Percentiles rank a stretch among this genome's conserved stretches.
These are phyloP conservation scores for Glycine soja DNA, from an alignment of 306 rosid genomes.

Conservation along the genomic window DNA sequence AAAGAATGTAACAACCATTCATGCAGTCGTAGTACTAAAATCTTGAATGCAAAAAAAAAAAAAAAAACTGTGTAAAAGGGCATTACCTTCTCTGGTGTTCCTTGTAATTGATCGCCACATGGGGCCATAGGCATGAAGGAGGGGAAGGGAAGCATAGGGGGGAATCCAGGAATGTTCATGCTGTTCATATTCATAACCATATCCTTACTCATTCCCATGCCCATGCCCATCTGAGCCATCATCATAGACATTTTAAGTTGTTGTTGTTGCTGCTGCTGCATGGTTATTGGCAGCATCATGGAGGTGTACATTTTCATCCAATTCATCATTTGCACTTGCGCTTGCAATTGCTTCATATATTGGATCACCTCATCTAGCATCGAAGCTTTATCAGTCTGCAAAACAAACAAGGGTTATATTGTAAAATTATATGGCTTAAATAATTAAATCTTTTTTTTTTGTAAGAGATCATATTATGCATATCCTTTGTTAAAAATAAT, in stretches of 20 bases:
- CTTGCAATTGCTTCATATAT: conserved; percentile 76
- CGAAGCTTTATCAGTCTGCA: conserved; percentile 81
- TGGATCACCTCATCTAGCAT: conserved; percentile 87
- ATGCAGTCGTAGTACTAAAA: not conserved
- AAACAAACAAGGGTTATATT: not conserved
- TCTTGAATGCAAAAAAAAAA: conserved; percentile 5
- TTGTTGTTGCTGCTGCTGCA: conserved; percentile 47
- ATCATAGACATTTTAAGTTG: conserved; percentile 70
- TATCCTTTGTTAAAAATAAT: too few relatives aligned
- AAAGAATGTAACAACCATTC: not conserved
- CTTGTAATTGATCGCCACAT: conserved; percentile 40
- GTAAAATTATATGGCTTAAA: not conserved
- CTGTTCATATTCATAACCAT: conserved; percentile 38
- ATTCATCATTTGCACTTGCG: conserved; percentile 69
- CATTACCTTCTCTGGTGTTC: conserved; percentile 13
- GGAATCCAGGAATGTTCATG: conserved; percentile 44
- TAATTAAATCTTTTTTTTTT: too few relatives aligned
- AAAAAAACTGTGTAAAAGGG: conserved; percentile 47
- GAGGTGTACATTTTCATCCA: conserved; percentile 62
- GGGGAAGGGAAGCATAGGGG: conserved; percentile 56
- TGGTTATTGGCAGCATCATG: conserved; percentile 65
- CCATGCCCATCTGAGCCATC: conserved; percentile 53
- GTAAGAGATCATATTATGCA: too few relatives aligned
- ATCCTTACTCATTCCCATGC: conserved; percentile 45
- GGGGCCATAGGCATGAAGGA: conserved; percentile 64